Evolutionary conservation across 768 basidiomycete species (phyloP), one percentile per base, ranked within the genome.

Genomic region (Collybiopsis confluens): DNA sequence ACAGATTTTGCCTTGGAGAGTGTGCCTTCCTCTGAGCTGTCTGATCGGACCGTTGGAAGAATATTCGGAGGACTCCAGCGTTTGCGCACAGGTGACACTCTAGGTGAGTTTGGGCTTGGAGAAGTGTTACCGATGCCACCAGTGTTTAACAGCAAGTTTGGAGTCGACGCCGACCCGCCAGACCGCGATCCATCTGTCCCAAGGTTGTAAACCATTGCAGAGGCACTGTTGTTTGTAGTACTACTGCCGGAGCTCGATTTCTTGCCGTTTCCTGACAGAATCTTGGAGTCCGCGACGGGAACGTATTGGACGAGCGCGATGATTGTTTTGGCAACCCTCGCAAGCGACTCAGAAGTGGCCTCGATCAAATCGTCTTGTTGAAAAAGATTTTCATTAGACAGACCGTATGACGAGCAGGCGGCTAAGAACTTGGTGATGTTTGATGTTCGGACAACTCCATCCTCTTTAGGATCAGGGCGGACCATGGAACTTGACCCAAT

Each of bases 401-500:
- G 68, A 3, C 86, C 87, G 59, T 84, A 80, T 37, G 81, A 79
- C 24, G 86, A 77, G 57, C 86, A 90, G 1, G 86, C 82, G 2
- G 87, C 86, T 28, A 91, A 75, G 64, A 92, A 93, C 66, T 82
- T 86, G 36, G 87, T 83, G 21, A 88, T 74, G 62, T 94, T 94
- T 35, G 80, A 78, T 2, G 81, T 79, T 54, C 83, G 79, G 62
- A 79, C 69, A 63, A 83, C 73, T 28, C 88, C 82, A 61, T 86
- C 83, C 67, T 86, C 83, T 20, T 82, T 78, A 56, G 79, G 65
- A 67, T 90, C 83, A 50, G 88, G 77, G 49, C 81, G 79, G 47
- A 82, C 68, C 56, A 87, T 75, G 46, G 75, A 73, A 36, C 77
- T 77, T 4, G 82, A 81, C 54, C 82, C 77, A 45, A 90, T 81